Evolutionary conservation across 371 early-diverging fungal species (phyloP), one percentile per base, ranked within the genome.

Genomic region (Mucor ambiguus): DNA sequence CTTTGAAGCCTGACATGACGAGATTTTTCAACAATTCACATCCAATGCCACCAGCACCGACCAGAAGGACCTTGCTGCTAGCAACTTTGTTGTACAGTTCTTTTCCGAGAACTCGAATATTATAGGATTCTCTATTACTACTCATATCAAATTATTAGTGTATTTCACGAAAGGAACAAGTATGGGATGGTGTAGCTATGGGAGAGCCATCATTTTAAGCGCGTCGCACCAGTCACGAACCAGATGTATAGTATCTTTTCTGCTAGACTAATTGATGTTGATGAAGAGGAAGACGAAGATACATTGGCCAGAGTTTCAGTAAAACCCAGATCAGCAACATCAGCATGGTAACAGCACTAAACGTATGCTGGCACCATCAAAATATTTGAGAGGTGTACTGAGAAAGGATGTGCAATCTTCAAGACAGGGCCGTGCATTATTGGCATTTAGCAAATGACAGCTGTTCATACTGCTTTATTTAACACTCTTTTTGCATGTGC

Each of bases 1-100:
- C 67, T 64, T 77, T 81, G 76, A 97, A 97, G 18, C 98, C 98
- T 24, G 90, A 82, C 79, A 96, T 72, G 30, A 95, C 95, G 22
- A 99, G 86, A 77, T 96, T 90, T 78, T 99, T 99, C 20, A 98
- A 84, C 38, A 99, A 76, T 78, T 99, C 99, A 76, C 99, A 99
- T 33, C 99, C 99, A 61, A 99, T 96, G 9, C 99, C 99, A 64
- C 99, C 99, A 11, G 95, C 93, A 35, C 96, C 96, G 9, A 95
- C 91, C 67, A 95, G 81, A 32, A 96, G 75, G 20, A 94, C 80
- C 33, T 77, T 80, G 32, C 82, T 75, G 2, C 61, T 46, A 1
- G 61, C 38, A 2, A 85, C 76, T 63, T 74, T 83, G 8, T 76
- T 66, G 54, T 64, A 82, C 16, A 82, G 62, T 3, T 69, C 49